Percentiles rank a stretch among this genome's conserved stretches.
These are phyloP conservation scores for Geranium rotundifolium DNA, from an alignment of 345 rosid species.

Conservation along the genomic window DNA sequence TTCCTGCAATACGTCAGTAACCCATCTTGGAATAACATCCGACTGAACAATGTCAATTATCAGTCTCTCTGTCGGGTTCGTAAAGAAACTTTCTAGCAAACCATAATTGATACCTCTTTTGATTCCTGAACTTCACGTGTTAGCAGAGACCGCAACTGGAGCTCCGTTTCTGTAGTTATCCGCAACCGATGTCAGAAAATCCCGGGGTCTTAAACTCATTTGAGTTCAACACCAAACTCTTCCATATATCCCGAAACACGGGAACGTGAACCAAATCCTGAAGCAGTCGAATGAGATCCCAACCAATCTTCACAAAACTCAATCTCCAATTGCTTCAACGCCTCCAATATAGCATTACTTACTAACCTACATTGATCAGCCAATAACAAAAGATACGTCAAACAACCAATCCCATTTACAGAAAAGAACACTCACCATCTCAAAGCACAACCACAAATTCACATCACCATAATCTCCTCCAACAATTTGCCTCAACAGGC, in stretches of 20 bases:
- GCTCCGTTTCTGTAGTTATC: conserved; percentile 59
- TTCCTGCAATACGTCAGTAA: conserved; percentile 40
- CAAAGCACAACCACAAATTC: conserved; percentile 72
- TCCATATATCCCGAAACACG: conserved; percentile 51
- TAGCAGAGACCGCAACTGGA: conserved; percentile 59
- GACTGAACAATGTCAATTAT: conserved; percentile 52
- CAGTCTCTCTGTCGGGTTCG: conserved; percentile 49
- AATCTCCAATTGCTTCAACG: conserved; percentile 45
- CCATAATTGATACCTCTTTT: conserved; percentile 65
- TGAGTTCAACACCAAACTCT: conserved; percentile 39
- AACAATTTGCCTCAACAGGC: conserved; percentile 46
- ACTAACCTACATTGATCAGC: conserved; percentile 55
- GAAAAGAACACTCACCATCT: conserved; percentile 36
- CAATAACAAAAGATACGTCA: conserved; percentile 52
- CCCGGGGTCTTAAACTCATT: conserved; percentile 25
- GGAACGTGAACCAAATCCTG: conserved; percentile 75
- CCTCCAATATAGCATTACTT: conserved; percentile 21
- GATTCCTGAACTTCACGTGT: conserved; percentile 58
- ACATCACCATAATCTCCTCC: conserved; percentile 60
- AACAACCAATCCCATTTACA: conserved; percentile 46
- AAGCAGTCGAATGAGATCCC: conserved; percentile 58
- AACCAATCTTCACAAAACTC: conserved; percentile 65
- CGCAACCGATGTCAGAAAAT: conserved; percentile 48
- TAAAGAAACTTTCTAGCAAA: conserved; percentile 52
- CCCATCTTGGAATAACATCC: conserved; percentile 75